These are phyloP conservation scores for Rehmannia glutinosa DNA, from an alignment of 257 asterid species.

Conservation along the genomic window DNA sequence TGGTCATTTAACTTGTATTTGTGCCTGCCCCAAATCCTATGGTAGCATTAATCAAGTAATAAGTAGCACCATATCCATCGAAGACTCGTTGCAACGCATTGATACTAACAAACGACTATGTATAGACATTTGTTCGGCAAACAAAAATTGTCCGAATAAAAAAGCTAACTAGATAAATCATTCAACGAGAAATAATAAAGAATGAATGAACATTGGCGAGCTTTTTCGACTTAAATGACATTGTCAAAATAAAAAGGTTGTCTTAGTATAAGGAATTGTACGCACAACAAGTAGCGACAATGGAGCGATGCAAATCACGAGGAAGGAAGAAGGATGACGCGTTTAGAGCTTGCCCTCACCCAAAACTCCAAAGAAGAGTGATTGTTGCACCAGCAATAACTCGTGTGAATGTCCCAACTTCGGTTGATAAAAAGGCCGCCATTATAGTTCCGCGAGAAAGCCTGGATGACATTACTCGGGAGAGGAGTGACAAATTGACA, in stretches of 20 bases:
- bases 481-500: constrained; percentile 81
- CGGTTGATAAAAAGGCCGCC: constrained; percentile 91
- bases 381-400: constrained; percentile 88
- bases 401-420: constrained; percentile 88
- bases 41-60: no score
- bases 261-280: constrained; percentile 59
- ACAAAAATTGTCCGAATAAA: no score
- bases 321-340: constrained; percentile 73
- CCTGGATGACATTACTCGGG: no score
- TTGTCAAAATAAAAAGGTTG: background rate
- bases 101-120: no score
- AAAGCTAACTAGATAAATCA: no score
- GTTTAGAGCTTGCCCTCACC: constrained; percentile 71
- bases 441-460: constrained; percentile 90
- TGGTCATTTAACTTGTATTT: no score
- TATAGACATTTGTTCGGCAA: no score
- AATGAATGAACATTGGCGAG: background rate
- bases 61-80: no score
- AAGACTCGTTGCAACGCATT: no score
- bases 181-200: background rate
- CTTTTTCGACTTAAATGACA: background rate
- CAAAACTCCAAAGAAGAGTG: constrained; percentile 70
- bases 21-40: no score
- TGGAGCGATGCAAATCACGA: constrained; percentile 66
- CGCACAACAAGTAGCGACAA: no score